These are phyloP conservation scores for Vigna unguiculata DNA, from an alignment of 306 rosid genomes.

Conservation along the genomic window DNA sequence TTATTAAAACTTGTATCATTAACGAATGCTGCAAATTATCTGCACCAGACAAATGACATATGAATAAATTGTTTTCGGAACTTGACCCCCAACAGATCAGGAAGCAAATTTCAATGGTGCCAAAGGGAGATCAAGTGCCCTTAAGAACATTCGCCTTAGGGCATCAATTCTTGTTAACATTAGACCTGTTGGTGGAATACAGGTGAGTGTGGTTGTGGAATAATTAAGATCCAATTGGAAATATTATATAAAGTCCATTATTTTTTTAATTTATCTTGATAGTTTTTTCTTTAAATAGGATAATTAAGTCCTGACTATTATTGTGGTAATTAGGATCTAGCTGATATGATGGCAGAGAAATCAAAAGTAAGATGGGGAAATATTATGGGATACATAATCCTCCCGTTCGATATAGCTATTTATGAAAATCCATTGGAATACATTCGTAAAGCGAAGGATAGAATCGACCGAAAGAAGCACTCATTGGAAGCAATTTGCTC, in stretches of 20 bases:
- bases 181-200: conserved; percentile 63
- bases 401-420: conserved; percentile 55
- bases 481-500: conserved; percentile 63
- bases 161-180: conserved; percentile 61
- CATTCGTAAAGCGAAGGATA: conserved; percentile 63
- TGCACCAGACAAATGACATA: no score
- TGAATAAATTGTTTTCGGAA: not conserved
- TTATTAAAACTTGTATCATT: not conserved
- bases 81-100: conserved; percentile 16
- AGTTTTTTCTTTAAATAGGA: no score
- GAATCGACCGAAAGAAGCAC: conserved; percentile 63
- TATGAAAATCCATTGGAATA: conserved; percentile 63
- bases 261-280: no score
- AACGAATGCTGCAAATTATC: not conserved
- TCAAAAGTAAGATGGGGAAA: conserved; percentile 75
- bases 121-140: not conserved
- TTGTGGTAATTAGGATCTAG: conserved; percentile 53
- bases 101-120: conserved; percentile 5
- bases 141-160: conserved; percentile 53
- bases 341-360: conserved; percentile 70
- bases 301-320: no score
- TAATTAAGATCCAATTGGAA: not conserved
- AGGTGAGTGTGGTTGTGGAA: conserved; percentile 50
- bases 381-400: conserved; percentile 53
- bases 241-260: no score